Base-by-base conservation (phyloP, 192 early-diverging fungal genomes). In the Podila minutissima region DNA sequence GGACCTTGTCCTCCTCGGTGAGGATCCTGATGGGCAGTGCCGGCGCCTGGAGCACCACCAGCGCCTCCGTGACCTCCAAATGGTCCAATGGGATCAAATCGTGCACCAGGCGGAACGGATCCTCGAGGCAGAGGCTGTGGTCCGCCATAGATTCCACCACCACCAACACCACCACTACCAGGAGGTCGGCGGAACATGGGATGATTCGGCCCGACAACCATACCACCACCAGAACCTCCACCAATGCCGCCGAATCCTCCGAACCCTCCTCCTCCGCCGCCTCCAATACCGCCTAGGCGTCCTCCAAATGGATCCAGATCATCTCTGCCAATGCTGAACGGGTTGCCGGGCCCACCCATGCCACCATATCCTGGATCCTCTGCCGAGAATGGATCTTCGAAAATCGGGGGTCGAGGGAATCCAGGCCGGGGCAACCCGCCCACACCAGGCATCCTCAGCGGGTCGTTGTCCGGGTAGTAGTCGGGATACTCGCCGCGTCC, bases 31-130 rank as follows among this genome's bases (percentile, higher is more conserved):
- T 81, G 77, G 6, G 77, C 77, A 64, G 71, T 65, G 2, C 77
- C 77, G n/a, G 77, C 77, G 9, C 77, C 77, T 10, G 77, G 77
- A 4, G 71, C 61, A 19, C 46, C 53, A 20, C 77, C 84, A 29
- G 67, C 64, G 19, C 73, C 62, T 22, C 71, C 67, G n/a, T 88
- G 88, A 62, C 59, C 50, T 17, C 89, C 93, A 73, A 94, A 94
- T 13, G 97, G 97, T 19, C 88, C 88, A 70, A 97, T 95, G 8
- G 97, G 97, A 78, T 98, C 95, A 83, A 96, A 98, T 24, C 96
- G 88, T 12, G 97, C 97, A 28, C 95, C 95, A 15, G 95, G 89
- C 11, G 94, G 94, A 58, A 94, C 93, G 29, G 93, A 87, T 28
- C 90, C 93, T 67, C 89, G 84, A 24, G 93, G 93, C n/a, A 95